phyloP scores from a whole-genome alignment of 148 eudicot species.

The Limonium bicolor region DNA sequence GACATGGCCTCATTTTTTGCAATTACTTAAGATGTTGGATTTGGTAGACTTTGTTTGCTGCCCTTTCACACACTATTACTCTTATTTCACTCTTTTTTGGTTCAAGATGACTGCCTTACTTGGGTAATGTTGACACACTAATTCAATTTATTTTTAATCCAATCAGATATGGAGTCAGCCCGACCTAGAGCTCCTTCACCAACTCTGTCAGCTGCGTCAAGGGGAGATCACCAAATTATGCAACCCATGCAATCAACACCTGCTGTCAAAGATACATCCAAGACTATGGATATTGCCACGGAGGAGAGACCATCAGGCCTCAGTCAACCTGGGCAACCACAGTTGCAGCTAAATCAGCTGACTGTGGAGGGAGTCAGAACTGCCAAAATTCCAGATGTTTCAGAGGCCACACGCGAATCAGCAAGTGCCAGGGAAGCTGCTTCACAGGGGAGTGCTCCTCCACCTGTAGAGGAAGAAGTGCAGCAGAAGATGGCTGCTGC shows the following conservation, averaged over 20 bases:
- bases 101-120: too few species aligned
- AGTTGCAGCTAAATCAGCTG: not conserved
- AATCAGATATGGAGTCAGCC: conserved; percentile 41
- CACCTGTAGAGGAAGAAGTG: conserved; percentile 38
- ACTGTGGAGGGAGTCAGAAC: conserved; percentile 9
- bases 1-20: too few species aligned
- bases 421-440: conserved; percentile 30
- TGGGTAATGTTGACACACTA: too few species aligned
- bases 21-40: too few species aligned
- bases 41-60: too few species aligned
- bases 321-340: conserved; percentile 9
- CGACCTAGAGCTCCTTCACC: conserved; percentile 39
- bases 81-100: too few species aligned
- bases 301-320: conserved; percentile 8
- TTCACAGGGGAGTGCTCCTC: conserved; percentile 32
- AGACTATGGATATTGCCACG: conserved; percentile 11
- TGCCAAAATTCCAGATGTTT: conserved; percentile 24
- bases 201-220: conserved; percentile 40
- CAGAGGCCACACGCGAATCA: conserved; percentile 53
- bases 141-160: too few species aligned
- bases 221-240: conserved; percentile 28
- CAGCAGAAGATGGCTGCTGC: conserved; percentile 32
- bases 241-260: too few species aligned
- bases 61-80: too few species aligned
- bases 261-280: conserved; percentile 19